A percentile compares a stretch with the other conserved stretches of the same genome.
Conservation (phyloP, 2,329 filamentous ascomycete species). For the Cordyceps sp. region DNA sequence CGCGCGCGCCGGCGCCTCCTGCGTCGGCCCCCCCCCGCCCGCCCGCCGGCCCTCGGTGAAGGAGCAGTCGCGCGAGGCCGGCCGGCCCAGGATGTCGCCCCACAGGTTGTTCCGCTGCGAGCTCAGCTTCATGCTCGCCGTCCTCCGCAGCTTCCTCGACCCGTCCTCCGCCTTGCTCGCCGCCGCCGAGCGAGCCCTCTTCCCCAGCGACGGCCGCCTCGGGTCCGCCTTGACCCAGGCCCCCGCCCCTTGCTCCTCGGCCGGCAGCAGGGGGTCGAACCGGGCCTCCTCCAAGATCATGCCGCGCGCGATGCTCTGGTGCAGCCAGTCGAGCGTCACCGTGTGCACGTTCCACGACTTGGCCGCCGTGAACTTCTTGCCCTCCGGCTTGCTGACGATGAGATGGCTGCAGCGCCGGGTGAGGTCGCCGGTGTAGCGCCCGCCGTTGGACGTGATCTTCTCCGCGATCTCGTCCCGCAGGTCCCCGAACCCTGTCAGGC, state of each 20-base stretch:
- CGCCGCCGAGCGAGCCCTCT: slow-evolving; percentile 37
- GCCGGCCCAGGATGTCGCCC: slow-evolving; percentile 61
- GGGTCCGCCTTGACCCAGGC: slow-evolving; percentile 48
- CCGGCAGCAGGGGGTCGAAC: slow-evolving; percentile 60
- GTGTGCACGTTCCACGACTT: slow-evolving; percentile 64
- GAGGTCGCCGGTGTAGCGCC: slow-evolving; percentile 73
- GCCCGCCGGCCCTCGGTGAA: slow-evolving; percentile 10
- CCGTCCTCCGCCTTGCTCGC: slow-evolving; percentile 33
- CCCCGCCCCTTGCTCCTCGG: slow-evolving; percentile 55
- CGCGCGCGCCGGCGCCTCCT: too few relatives aligned
- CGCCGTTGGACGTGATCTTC: slow-evolving; percentile 53
- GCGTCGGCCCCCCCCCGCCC: too few relatives aligned
- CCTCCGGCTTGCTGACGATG: background rate
- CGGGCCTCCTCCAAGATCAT: slow-evolving; percentile 82
- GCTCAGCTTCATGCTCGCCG: slow-evolving; percentile 68
- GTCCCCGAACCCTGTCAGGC: slow-evolving; percentile 41
- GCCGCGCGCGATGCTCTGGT: slow-evolving; percentile 65
- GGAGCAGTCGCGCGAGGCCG: slow-evolving; percentile 17
- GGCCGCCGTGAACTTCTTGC: slow-evolving; percentile 42
- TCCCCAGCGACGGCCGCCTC: slow-evolving; percentile 32
- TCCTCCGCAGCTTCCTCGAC: slow-evolving; percentile 69
- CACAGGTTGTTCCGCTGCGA: slow-evolving; percentile 74
- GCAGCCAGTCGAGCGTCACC: slow-evolving; percentile 72
- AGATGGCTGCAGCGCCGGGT: slow-evolving; percentile 46
- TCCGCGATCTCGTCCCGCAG: slow-evolving; percentile 55